These are phyloP conservation scores for Balansia obtecta DNA, from an alignment of 2,329 filamentous ascomycete genomes.

Conservation along the genomic window DNA sequence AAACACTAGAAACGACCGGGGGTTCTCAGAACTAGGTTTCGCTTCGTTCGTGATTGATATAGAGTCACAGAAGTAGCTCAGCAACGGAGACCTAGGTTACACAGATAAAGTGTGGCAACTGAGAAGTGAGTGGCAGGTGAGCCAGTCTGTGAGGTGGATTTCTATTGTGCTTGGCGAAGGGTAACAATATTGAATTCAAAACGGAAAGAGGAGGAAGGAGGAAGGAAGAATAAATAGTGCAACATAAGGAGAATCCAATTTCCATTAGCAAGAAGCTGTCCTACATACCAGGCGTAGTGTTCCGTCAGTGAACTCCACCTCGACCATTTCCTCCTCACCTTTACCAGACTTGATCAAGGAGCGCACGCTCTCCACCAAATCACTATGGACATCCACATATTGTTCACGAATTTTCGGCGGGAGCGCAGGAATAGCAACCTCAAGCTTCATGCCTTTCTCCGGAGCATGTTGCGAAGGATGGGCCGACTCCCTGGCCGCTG, in stretches of 20 bases:
- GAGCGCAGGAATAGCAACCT: slow-evolving; percentile 20
- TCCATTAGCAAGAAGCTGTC: background rate
- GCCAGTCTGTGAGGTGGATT: background rate
- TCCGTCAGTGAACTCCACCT: slow-evolving; percentile 34
- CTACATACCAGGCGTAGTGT: slow-evolving; percentile 27
- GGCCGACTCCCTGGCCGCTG: background rate
- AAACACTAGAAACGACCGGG: too few species aligned
- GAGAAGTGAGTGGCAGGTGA: slow-evolving; percentile 1
- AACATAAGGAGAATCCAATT: background rate
- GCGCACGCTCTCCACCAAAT: slow-evolving; percentile 25
- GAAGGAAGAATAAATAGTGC: background rate
- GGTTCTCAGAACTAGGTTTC: background rate
- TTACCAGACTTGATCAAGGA: slow-evolving; percentile 16
- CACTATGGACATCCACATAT: slow-evolving; percentile 22
- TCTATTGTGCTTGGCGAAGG: background rate
- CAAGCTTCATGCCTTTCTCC: slow-evolving; percentile 9
- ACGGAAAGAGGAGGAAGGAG: background rate
- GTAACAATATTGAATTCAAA: background rate
- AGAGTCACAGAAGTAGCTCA: background rate
- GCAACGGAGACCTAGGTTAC: background rate
- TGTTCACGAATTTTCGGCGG: slow-evolving; percentile 14
- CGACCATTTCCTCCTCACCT: slow-evolving; percentile 17
- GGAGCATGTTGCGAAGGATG: background rate
- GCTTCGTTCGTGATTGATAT: background rate
- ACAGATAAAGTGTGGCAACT: background rate